phyloP scores from a whole-genome alignment of 306 rosid genomes.

The Pterocarpus macrocarpus region DNA sequence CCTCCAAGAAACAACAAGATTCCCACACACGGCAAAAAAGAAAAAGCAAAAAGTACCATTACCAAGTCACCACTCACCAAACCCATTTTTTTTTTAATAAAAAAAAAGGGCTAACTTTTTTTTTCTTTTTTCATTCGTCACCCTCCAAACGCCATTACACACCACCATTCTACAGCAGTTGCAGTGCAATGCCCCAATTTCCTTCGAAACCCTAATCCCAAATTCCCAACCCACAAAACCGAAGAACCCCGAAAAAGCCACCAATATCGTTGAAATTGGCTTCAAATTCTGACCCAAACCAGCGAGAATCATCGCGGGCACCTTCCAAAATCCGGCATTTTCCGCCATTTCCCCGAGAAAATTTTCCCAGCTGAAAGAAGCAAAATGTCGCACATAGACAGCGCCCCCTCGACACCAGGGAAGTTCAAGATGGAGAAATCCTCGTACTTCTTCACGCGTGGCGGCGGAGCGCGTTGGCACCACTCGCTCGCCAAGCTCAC shows the following conservation, averaged over 20 bases:
- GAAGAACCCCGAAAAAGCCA: not conserved
- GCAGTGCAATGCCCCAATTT: conserved; percentile 18
- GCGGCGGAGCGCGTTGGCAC: conserved; percentile 79
- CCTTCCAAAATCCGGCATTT: conserved; percentile 40
- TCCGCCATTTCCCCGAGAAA: conserved; percentile 26
- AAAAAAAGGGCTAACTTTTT: conserved; percentile 19
- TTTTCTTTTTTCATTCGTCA: not conserved
- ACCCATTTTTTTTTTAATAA: conserved; percentile 5
- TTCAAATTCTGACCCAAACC: conserved; percentile 16
- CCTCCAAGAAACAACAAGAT: conserved; percentile 83
- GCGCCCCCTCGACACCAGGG: conserved; percentile 90
- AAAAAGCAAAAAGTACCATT: conserved; percentile 23
- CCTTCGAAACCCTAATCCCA: conserved; percentile 50
- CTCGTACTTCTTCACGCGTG: conserved; percentile 54
- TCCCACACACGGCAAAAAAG: conserved; percentile 46
- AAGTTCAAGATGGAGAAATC: conserved; percentile 94
- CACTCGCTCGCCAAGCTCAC: conserved; percentile 80
- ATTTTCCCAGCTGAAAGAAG: conserved; percentile 59
- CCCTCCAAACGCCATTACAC: conserved; percentile 34
- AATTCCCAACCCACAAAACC: not conserved
- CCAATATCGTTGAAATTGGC: conserved; percentile 12
- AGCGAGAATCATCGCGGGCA: conserved; percentile 49
- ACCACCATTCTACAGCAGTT: conserved; percentile 36
- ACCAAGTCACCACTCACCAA: conserved; percentile 2
- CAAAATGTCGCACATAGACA: conserved; percentile 79